A percentile compares a stretch with the other conserved stretches of the same genome.
Conservation (phyloP, 164 flowering plant genomes). For the Nymphaea colorata region DNA sequence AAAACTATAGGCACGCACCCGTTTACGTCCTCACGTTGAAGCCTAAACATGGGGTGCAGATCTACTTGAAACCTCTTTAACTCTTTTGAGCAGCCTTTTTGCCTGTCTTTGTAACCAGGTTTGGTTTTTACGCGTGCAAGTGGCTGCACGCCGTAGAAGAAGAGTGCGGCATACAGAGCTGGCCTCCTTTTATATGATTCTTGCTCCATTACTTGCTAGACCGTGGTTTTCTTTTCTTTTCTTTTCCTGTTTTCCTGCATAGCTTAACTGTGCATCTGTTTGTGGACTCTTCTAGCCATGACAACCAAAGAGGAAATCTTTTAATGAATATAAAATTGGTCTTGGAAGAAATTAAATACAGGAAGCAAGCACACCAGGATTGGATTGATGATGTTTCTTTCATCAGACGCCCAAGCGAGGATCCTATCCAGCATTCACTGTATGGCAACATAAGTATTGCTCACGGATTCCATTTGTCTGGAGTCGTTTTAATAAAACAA, state of each 20-base stretch:
- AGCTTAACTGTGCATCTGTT: background rate
- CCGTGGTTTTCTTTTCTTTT: background rate
- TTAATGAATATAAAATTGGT: background rate
- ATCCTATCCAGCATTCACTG: too few relatives aligned
- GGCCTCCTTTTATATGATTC: background rate
- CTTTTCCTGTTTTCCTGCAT: background rate
- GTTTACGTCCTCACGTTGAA: constrained; percentile 61
- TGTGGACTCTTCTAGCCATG: background rate
- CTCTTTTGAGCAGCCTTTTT: background rate
- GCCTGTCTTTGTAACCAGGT: background rate
- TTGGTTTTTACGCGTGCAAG: background rate
- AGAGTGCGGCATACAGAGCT: background rate
- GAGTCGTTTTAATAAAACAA: background rate
- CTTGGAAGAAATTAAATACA: background rate
- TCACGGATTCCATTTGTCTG: background rate
- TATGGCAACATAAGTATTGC: background rate
- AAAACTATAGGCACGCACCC: constrained; percentile 82
- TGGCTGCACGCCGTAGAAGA: background rate
- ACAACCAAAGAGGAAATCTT: background rate
- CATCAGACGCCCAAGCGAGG: too few relatives aligned
- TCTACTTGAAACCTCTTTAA: constrained; percentile 44
- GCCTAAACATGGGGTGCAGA: constrained; percentile 86
- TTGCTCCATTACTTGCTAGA: too few relatives aligned
- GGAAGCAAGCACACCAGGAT: background rate
- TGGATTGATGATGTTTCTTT: too few relatives aligned